Evolutionary conservation across 2,329 filamentous ascomycete species (phyloP).

Genomic region (Calonectria pseudoreteaudii): DNA sequence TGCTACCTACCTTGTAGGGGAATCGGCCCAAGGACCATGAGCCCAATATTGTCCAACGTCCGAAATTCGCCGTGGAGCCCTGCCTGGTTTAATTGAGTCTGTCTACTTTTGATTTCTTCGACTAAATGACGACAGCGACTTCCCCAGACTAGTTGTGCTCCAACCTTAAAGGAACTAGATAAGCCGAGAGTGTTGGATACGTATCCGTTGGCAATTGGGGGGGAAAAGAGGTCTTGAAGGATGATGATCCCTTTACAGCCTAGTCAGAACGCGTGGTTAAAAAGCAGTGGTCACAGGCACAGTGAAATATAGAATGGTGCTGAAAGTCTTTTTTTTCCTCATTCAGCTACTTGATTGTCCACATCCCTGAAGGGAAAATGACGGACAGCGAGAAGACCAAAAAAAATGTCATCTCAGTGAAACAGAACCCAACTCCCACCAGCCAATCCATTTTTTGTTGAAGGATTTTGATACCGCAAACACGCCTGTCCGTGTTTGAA

Average conservation of each 20-base stretch:
- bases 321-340: conserved; percentile 1
- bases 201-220: neutral
- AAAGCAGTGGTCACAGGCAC: neutral
- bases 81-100: conserved; percentile 10
- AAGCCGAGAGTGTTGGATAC: neutral
- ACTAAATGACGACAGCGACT: neutral
- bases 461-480: conserved; percentile 41
- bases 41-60: conserved; percentile 37
- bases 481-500: conserved; percentile 26
- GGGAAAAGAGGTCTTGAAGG: neutral
- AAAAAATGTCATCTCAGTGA: conserved; percentile 33
- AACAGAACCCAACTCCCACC: conserved; percentile 43
- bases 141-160: neutral
- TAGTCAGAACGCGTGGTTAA: neutral
- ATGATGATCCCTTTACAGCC: neutral
- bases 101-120: neutral
- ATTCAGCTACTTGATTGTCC: conserved; percentile 21
- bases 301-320: neutral
- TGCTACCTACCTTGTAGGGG: conserved; percentile 36
- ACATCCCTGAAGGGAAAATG: neutral
- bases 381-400: conserved; percentile 29
- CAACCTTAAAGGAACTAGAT: neutral
- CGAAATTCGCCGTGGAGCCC: conserved; percentile 38
- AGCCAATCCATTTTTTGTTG: conserved; percentile 40
- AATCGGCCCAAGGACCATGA: conserved; percentile 35